Percentiles rank a stretch among this genome's conserved stretches.
Evolutionary conservation across 2,329 filamentous ascomycete species (phyloP).

Genomic region (Xylariaceae sp.): DNA sequence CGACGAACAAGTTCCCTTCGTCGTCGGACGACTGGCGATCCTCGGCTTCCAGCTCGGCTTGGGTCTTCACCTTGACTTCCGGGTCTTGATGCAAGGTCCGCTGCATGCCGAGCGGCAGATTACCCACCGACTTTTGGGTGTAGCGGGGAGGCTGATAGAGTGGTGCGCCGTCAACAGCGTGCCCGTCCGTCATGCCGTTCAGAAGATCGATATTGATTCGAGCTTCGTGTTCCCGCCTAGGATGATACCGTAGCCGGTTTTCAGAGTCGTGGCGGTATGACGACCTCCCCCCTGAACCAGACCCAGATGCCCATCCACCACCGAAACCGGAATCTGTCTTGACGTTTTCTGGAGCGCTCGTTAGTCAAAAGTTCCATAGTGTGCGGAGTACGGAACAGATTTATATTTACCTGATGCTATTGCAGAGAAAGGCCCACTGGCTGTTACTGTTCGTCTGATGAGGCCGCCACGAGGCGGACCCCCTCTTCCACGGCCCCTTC

Average conservation of each 20-base stretch:
- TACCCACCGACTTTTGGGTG: conserved; percentile 25
- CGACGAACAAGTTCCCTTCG: conserved; percentile 43
- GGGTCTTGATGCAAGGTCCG: conserved; percentile 50
- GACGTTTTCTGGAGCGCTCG: conserved; percentile 22
- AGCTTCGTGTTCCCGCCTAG: conserved; percentile 39
- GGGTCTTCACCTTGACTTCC: conserved; percentile 49
- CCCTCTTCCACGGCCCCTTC: conserved; percentile 34
- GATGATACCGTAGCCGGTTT: conserved; percentile 34
- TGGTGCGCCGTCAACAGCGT: conserved; percentile 43
- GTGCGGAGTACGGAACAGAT: too few species aligned
- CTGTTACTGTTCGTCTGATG: conserved; percentile 28
- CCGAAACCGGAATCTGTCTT: conserved; percentile 16
- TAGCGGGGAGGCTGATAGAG: conserved; percentile 35
- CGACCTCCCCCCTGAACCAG: conserved; percentile 22
- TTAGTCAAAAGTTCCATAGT: too few species aligned
- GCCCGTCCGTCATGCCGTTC: conserved; percentile 35
- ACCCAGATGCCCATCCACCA: conserved; percentile 14
- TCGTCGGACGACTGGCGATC: conserved; percentile 40
- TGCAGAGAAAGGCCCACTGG: conserved; percentile 34
- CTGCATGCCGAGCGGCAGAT: conserved; percentile 52
- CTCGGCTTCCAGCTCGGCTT: conserved; percentile 52
- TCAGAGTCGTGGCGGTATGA: conserved; percentile 30
- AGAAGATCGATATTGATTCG: conserved; percentile 55
- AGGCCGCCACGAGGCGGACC: conserved; percentile 26
- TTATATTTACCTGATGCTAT: conserved; percentile 23